Conservation (phyloP, 208 protist genomes). For the Acanthamoeba rhysodes region DNA sequence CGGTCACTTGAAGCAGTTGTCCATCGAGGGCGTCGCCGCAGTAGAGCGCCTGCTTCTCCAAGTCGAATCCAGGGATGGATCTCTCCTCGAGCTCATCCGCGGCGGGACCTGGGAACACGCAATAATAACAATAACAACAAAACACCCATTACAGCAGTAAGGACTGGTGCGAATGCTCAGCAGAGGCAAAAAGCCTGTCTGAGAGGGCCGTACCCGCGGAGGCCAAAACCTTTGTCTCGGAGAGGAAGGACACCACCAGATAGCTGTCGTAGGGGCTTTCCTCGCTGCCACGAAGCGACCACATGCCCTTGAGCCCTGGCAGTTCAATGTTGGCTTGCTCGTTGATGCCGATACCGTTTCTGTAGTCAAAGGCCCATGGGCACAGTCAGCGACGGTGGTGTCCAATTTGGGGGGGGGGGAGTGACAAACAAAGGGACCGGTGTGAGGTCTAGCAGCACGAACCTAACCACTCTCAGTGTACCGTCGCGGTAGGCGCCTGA, state of each 20-base stretch:
- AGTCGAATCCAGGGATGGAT: constrained; percentile 85
- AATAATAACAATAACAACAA: neutral
- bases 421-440: too few species aligned
- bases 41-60: constrained; percentile 80
- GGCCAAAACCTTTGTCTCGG: constrained; percentile 86
- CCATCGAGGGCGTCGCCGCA: constrained; percentile 82
- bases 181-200: neutral
- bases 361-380: neutral
- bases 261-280: constrained; percentile 73
- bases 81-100: constrained; percentile 87
- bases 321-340: constrained; percentile 89
- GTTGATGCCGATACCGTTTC: constrained; percentile 92
- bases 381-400: neutral
- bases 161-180: too few species aligned
- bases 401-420: too few species aligned
- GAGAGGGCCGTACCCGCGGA: constrained; percentile 73
- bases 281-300: constrained; percentile 76
- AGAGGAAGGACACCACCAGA: constrained; percentile 89
- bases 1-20: constrained; percentile 71
- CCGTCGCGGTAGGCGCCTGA: constrained; percentile 90
- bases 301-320: constrained; percentile 90
- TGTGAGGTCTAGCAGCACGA: too few species aligned
- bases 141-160: too few species aligned
- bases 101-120: neutral
- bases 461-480: constrained; percentile 88